Conservation (phyloP, 495 filamentous ascomycete species). For the Xylaria bambusicola region DNA sequence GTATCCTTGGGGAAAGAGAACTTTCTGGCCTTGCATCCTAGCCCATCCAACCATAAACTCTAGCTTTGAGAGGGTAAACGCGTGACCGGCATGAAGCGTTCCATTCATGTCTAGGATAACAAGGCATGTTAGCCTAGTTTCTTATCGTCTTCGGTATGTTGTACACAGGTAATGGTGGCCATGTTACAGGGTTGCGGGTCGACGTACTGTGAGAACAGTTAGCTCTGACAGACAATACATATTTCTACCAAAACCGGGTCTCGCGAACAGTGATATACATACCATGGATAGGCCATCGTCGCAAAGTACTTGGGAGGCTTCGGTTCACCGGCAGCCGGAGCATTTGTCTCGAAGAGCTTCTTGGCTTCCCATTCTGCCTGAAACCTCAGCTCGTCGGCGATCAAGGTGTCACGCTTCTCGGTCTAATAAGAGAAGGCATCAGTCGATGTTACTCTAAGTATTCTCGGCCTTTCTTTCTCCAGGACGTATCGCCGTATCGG, state of each 20-base stretch:
- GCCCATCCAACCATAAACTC: slow-evolving; percentile 85
- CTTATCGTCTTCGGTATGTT: too few relatives aligned
- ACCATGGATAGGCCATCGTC: slow-evolving; percentile 82
- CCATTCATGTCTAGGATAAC: slow-evolving; percentile 95
- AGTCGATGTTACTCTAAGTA: too few relatives aligned
- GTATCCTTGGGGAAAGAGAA: slow-evolving; percentile 87
- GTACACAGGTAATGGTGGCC: too few relatives aligned
- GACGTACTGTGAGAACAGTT: too few relatives aligned
- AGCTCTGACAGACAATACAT: too few relatives aligned
- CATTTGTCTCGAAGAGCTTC: slow-evolving; percentile 79
- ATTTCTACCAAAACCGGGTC: too few relatives aligned
- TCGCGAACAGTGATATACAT: too few relatives aligned
- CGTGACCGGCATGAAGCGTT: slow-evolving; percentile 80
- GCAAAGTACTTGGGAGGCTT: slow-evolving; percentile 87
- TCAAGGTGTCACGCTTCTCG: slow-evolving; percentile 87
- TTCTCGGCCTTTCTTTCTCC: too few relatives aligned
- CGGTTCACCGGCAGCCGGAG: slow-evolving; percentile 75
- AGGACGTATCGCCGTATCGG: too few relatives aligned
- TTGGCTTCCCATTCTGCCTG: slow-evolving; percentile 81
- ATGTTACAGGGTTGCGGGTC: too few relatives aligned
- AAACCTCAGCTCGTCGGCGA: slow-evolving; percentile 89
- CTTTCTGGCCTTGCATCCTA: slow-evolving; percentile 84
- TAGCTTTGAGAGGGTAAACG: slow-evolving; percentile 66
- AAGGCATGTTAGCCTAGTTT: too few relatives aligned
- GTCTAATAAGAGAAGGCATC: slow-evolving; percentile 42